These are phyloP conservation scores for Lactarius evosmus DNA, from an alignment of 768 basidiomycete species.

Conservation along the genomic window DNA sequence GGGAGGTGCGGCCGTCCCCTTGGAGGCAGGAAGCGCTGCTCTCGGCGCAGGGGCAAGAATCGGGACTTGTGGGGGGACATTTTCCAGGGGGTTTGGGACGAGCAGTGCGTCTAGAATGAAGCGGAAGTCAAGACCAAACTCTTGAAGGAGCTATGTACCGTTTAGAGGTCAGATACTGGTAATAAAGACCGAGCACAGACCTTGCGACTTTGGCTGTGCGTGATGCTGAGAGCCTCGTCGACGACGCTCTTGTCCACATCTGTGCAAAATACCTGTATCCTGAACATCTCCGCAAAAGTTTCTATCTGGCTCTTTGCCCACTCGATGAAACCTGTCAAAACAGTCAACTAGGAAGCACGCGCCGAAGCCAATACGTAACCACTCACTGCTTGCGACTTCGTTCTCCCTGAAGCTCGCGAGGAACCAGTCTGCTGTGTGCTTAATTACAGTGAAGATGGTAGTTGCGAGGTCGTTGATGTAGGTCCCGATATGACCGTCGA, in stretches of 20 bases:
- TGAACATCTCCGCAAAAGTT: constrained; percentile 77
- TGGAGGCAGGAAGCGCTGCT: constrained; percentile 35
- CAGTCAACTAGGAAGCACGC: not conserved
- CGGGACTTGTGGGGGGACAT: constrained; percentile 33
- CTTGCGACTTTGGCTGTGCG: constrained; percentile 78
- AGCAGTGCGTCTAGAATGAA: constrained; percentile 83
- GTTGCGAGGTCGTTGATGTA: constrained; percentile 87
- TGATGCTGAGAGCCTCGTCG: constrained; percentile 75
- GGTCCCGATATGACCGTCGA: constrained; percentile 81
- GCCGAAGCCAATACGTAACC: not conserved
- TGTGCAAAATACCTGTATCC: constrained; percentile 86
- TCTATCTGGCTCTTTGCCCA: constrained; percentile 91
- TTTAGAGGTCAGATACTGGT: not conserved
- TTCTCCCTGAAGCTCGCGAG: constrained; percentile 94
- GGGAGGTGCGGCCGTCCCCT: constrained; percentile 29
- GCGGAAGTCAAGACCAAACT: constrained; percentile 92
- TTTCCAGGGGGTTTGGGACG: constrained; percentile 40
- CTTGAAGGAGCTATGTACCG: constrained; percentile 67
- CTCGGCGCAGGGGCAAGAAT: constrained; percentile 25
- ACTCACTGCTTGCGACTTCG: constrained; percentile 85
- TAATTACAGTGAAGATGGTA: constrained; percentile 90
- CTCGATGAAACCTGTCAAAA: constrained; percentile 74
- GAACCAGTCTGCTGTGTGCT: constrained; percentile 98
- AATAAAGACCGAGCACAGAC: constrained; percentile 39
- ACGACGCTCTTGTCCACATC: constrained; percentile 69